phyloP scores from a whole-genome alignment of 2,329 filamentous ascomycete genomes.

The Cladosporium sp. region DNA sequence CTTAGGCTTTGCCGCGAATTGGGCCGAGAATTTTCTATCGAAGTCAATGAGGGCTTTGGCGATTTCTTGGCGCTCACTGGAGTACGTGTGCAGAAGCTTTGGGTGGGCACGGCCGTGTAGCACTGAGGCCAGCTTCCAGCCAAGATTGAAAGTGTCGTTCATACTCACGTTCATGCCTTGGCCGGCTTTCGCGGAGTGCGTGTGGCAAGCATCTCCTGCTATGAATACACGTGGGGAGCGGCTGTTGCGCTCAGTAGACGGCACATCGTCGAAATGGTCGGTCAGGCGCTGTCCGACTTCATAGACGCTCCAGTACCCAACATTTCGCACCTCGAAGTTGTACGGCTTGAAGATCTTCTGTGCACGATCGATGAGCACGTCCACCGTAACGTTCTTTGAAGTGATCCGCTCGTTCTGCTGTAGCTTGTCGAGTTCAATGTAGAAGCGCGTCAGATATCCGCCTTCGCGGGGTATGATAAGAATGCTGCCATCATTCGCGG shows the following conservation, averaged over 20 bases:
- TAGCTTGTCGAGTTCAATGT: constrained; percentile 40
- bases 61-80: constrained; percentile 57
- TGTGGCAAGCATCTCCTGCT: constrained; percentile 62
- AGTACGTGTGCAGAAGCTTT: constrained; percentile 52
- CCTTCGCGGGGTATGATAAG: constrained; percentile 68
- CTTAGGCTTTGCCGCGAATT: constrained; percentile 46
- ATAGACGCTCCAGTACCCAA: constrained; percentile 69
- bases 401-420: constrained; percentile 54
- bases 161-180: constrained; percentile 74
- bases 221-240: constrained; percentile 62
- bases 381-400: constrained; percentile 62
- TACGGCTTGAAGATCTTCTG: constrained; percentile 68
- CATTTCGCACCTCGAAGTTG: constrained; percentile 62
- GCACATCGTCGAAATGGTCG: constrained; percentile 64
- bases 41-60: constrained; percentile 65
- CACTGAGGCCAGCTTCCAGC: constrained; percentile 57
- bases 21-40: constrained; percentile 49
- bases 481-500: constrained; percentile 67
- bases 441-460: constrained; percentile 36
- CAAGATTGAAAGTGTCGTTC: constrained; percentile 64
- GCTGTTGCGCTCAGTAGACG: constrained; percentile 56
- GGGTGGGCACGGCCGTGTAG: constrained; percentile 38
- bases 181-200: constrained; percentile 62
- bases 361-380: constrained; percentile 63
- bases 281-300: constrained; percentile 58